A percentile compares a stretch with the other conserved stretches of the same genome.
phyloP scores from a whole-genome alignment of 1,139 yeast species.

The Yamadazyma aaseri region DNA sequence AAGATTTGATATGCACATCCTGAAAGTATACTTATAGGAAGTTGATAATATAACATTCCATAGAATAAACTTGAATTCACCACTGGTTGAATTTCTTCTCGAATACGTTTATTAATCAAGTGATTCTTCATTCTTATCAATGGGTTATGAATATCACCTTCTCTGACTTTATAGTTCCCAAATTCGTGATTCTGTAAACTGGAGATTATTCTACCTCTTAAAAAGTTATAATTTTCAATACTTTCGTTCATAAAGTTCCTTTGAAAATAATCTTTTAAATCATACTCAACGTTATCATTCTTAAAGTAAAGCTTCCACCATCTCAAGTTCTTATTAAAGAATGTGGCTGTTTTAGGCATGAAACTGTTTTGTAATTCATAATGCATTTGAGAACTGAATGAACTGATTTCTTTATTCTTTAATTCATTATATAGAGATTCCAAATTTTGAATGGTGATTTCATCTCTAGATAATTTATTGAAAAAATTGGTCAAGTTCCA shows the following conservation, averaged over 20 bases:
- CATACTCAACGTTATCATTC: constrained; percentile 48
- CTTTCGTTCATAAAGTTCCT: constrained; percentile 38
- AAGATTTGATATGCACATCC: constrained; percentile 33
- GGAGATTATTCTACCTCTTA: constrained; percentile 37
- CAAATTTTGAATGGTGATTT: constrained; percentile 11
- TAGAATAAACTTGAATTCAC: constrained; percentile 30
- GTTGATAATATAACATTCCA: constrained; percentile 38
- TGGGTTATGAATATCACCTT: constrained; percentile 26
- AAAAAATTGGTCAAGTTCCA: constrained; percentile 29
- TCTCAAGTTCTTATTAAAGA: constrained; percentile 29
- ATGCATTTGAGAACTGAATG: constrained; percentile 35
- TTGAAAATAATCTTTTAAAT: constrained; percentile 39
- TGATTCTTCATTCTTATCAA: constrained; percentile 29
- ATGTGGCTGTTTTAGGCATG: constrained; percentile 30
- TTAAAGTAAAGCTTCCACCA: constrained; percentile 49
- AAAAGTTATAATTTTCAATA: constrained; percentile 38
- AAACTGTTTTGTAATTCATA: constrained; percentile 37
- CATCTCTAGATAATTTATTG: constrained; percentile 11
- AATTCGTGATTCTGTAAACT: constrained; percentile 25
- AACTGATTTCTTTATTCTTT: constrained; percentile 22
- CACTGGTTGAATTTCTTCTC: constrained; percentile 38
- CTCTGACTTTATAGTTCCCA: constrained; percentile 16
- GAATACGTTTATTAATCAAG: constrained; percentile 26
- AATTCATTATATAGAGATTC: constrained; percentile 18
- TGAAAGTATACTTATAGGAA: constrained; percentile 37